These are phyloP conservation scores for Reutealis trisperma DNA, from an alignment of 345 rosid genomes.

Conservation along the genomic window DNA sequence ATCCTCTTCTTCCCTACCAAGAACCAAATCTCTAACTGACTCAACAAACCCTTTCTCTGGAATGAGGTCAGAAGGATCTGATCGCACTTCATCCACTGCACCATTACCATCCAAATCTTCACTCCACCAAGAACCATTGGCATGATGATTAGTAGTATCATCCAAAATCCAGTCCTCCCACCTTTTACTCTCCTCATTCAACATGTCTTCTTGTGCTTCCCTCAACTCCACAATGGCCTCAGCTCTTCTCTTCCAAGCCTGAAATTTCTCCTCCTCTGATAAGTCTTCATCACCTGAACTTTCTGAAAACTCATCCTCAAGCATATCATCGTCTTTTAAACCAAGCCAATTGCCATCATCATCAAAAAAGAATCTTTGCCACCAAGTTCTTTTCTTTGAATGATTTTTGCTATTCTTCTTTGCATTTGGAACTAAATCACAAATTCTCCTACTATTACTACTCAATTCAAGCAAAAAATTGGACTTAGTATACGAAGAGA, in stretches of 20 bases:
- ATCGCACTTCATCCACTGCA: slow-evolving; percentile 25
- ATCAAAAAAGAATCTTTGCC: slow-evolving; percentile 75
- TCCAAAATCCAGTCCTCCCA: slow-evolving; percentile 97
- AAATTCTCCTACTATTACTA: slow-evolving; percentile 31
- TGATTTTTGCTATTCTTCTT: slow-evolving; percentile 29
- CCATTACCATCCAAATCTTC: slow-evolving; percentile 43
- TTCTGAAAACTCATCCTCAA: slow-evolving; percentile 33
- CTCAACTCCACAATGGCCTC: slow-evolving; percentile 90
- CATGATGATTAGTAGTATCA: slow-evolving; percentile 26
- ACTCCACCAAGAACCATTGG: slow-evolving; percentile 48
- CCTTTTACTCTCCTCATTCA: slow-evolving; percentile 68
- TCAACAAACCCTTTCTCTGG: slow-evolving; percentile 71
- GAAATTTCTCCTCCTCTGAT: slow-evolving; percentile 66
- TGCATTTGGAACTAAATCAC: slow-evolving; percentile 52
- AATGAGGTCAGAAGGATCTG: slow-evolving; percentile 37
- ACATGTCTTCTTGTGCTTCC: slow-evolving; percentile 71
- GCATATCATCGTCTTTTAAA: slow-evolving; percentile 60
- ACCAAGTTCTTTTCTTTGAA: slow-evolving; percentile 61
- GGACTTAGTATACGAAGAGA: not conserved
- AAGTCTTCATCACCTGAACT: slow-evolving; percentile 41
- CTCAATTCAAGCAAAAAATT: slow-evolving; percentile 27
- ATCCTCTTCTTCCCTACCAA: slow-evolving; percentile 80
- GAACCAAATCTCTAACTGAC: slow-evolving; percentile 65
- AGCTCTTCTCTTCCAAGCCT: slow-evolving; percentile 91
- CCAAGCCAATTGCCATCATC: slow-evolving; percentile 93